Evolutionary conservation across 2,329 filamentous ascomycete species (phyloP).

Genomic region (Acephala macrosclerotiorum): DNA sequence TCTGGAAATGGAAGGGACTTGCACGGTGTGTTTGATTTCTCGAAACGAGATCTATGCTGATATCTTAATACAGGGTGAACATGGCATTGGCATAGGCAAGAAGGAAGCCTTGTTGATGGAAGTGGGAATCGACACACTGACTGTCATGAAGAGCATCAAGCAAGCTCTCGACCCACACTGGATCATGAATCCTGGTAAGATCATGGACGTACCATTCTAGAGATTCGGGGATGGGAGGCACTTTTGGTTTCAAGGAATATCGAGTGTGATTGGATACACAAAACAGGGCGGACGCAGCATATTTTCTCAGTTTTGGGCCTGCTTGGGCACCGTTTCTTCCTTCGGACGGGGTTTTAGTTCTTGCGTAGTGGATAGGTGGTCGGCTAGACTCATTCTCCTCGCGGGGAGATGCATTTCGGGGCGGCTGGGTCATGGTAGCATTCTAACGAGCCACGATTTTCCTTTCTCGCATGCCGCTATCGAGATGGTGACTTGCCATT

Average conservation of each 20-base stretch:
- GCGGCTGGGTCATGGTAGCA: conserved; percentile 11
- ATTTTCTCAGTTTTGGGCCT: not conserved
- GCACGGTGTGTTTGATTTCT: conserved; percentile 60
- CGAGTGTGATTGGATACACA: not conserved
- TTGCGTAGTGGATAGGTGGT: conserved; percentile 1
- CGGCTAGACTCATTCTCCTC: conserved; percentile 34
- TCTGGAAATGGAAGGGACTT: conserved; percentile 92
- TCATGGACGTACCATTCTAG: conserved; percentile 71
- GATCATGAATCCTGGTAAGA: conserved; percentile 93
- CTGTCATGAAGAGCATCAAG: conserved; percentile 87
- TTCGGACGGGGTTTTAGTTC: not conserved
- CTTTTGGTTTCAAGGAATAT: not conserved
- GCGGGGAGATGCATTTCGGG: conserved; percentile 27
- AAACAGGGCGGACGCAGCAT: conserved; percentile 7
- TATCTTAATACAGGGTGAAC: conserved; percentile 66
- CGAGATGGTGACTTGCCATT: not conserved
- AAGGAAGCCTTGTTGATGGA: conserved; percentile 82
- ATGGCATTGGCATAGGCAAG: conserved; percentile 86
- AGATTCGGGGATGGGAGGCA: not conserved
- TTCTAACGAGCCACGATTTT: conserved; percentile 5
- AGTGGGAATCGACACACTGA: conserved; percentile 80
- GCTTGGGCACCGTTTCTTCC: conserved; percentile 1
- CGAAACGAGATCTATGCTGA: conserved; percentile 12
- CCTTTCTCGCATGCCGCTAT: not conserved
- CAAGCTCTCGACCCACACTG: conserved; percentile 82